Conservation (phyloP, 192 early-diverging fungal species). For the Coemansia sp. region DNA sequence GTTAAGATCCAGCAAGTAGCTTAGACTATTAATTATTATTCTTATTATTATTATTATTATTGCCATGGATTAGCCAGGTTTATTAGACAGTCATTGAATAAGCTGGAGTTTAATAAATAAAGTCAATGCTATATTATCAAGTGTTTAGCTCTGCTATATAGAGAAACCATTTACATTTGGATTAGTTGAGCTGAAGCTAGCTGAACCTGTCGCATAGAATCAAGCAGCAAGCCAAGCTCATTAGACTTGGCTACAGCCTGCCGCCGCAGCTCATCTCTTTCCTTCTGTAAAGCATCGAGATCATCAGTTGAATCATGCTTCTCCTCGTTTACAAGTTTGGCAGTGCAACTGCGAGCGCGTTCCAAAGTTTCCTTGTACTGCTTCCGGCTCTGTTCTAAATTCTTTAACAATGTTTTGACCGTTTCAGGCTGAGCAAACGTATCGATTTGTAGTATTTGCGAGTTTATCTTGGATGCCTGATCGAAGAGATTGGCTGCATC, state of each 20-base stretch:
- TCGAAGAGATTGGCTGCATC: slow-evolving; percentile 43
- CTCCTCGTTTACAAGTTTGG: background rate
- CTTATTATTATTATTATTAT: too few species aligned
- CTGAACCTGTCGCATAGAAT: slow-evolving; percentile 44
- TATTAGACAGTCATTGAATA: too few species aligned
- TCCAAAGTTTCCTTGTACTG: slow-evolving; percentile 33
- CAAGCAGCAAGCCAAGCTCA: slow-evolving; percentile 32
- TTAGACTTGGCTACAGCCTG: slow-evolving; percentile 35
- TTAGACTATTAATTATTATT: too few species aligned
- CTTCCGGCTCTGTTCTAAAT: slow-evolving; percentile 22
- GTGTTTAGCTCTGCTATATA: too few species aligned
- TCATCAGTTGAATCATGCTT: background rate
- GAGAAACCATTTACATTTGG: slow-evolving; percentile 28
- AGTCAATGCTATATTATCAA: too few species aligned
- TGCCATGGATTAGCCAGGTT: too few species aligned
- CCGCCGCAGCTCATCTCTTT: slow-evolving; percentile 20
- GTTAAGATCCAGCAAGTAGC: too few species aligned
- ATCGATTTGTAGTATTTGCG: slow-evolving; percentile 41
- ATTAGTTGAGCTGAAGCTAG: slow-evolving; percentile 43
- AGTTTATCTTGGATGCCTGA: slow-evolving; percentile 42
- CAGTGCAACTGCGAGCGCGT: slow-evolving; percentile 10
- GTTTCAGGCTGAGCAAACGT: slow-evolving; percentile 21
- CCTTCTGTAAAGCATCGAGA: slow-evolving; percentile 14
- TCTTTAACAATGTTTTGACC: slow-evolving; percentile 15
- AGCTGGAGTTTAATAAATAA: too few species aligned